Evolutionary conservation across 2,329 filamentous ascomycete genomes (phyloP).

Genomic region (Exophiala calicioides): DNA sequence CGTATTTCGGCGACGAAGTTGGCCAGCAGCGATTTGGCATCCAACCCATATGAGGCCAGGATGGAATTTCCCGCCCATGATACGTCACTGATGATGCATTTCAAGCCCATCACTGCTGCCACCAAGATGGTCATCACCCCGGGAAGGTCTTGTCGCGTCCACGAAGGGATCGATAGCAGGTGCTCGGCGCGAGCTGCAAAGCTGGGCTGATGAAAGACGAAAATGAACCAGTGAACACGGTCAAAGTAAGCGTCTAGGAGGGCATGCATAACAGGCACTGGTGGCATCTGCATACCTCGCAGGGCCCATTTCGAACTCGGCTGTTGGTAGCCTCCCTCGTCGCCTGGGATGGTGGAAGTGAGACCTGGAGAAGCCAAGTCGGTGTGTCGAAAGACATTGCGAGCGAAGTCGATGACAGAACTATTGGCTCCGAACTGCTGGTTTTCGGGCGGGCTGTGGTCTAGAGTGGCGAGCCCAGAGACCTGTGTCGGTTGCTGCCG

Average conservation of each 20-base stretch:
- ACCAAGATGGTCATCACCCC: constrained; percentile 21
- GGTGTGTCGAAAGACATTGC: constrained; percentile 23
- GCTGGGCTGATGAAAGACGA: constrained; percentile 24
- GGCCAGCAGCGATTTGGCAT: constrained; percentile 1
- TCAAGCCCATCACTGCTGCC: constrained; percentile 27
- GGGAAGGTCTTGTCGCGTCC: constrained; percentile 26
- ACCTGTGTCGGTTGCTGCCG: neutral
- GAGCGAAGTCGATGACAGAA: constrained; percentile 30
- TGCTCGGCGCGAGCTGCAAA: constrained; percentile 21
- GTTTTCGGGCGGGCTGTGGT: constrained; percentile 12
- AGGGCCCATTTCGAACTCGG: constrained; percentile 25
- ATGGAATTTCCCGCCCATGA: constrained; percentile 23
- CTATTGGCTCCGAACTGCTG: constrained; percentile 28
- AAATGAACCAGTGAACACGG: constrained; percentile 30
- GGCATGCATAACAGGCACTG: constrained; percentile 19
- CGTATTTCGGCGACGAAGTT: constrained; percentile 29
- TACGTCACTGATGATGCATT: constrained; percentile 26
- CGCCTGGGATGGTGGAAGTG: constrained; percentile 26
- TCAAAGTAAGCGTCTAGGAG: constrained; percentile 30
- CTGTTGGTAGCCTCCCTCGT: constrained; percentile 13
- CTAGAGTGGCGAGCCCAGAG: neutral
- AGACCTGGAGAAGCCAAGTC: constrained; percentile 27
- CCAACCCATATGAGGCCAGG: constrained; percentile 9
- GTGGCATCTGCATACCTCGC: constrained; percentile 23
- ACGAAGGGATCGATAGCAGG: constrained; percentile 15